Percentiles rank a stretch among this genome's conserved stretches.
These are phyloP conservation scores for Spongiforma sp. DNA, from an alignment of 1,284 basidiomycete species.

Conservation along the genomic window DNA sequence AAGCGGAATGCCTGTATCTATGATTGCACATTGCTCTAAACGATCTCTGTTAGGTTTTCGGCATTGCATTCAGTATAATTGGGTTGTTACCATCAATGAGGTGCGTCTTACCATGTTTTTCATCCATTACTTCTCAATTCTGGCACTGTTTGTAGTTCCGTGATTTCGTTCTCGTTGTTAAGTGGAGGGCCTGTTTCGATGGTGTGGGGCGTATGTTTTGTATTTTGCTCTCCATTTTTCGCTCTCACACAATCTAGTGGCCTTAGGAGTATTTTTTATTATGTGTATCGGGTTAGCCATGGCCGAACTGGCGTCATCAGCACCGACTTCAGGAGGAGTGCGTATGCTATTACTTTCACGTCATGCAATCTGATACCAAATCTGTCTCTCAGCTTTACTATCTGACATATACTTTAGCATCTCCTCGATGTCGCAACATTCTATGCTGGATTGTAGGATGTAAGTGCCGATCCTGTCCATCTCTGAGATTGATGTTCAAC, in stretches of 20 bases:
- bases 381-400: neutral
- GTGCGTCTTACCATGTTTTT: conserved; percentile 20
- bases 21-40: too few relatives aligned
- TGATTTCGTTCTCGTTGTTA: conserved; percentile 46
- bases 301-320: conserved; percentile 74
- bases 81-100: conserved; percentile 50
- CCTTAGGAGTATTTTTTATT: conserved; percentile 56
- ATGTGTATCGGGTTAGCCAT: conserved; percentile 69
- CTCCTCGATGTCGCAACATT: neutral
- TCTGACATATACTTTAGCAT: neutral
- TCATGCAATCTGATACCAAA: neutral
- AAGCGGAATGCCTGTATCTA: neutral
- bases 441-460: conserved; percentile 2
- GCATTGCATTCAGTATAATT: conserved; percentile 44
- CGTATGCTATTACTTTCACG: neutral
- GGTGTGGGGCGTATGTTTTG: conserved; percentile 48
- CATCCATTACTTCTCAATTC: neutral
- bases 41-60: conserved; percentile 38
- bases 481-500: neutral
- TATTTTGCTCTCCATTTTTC: neutral
- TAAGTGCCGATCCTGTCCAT: neutral
- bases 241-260: conserved; percentile 27
- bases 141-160: conserved; percentile 35
- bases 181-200: conserved; percentile 53
- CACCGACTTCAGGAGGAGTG: conserved; percentile 60